phyloP scores from a whole-genome alignment of 2,329 filamentous ascomycete genomes.

The Trichoderma harzianum region DNA sequence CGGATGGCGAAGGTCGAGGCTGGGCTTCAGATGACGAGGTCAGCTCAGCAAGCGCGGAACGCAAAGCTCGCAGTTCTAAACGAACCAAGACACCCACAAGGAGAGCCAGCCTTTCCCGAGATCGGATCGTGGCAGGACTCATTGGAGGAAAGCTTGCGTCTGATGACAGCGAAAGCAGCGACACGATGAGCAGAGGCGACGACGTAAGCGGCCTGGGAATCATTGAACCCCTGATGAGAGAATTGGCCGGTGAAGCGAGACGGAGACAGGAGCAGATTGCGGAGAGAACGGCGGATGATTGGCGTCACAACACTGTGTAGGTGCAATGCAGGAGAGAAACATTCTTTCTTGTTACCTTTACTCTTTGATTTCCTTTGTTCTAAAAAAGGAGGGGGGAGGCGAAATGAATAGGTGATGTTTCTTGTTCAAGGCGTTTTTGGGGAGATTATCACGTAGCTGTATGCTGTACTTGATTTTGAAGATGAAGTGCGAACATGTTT shows the following conservation, averaged over 20 bases:
- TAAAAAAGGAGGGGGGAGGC: background rate
- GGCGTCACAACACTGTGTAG: slow-evolving; percentile 8
- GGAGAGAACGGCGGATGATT: slow-evolving; percentile 11
- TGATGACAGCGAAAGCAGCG: slow-evolving; percentile 25
- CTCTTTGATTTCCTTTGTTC: background rate
- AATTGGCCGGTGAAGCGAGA: slow-evolving; percentile 34
- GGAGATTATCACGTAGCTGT: background rate
- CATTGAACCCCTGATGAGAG: slow-evolving; percentile 45
- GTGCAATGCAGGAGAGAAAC: background rate
- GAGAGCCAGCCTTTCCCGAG: slow-evolving; percentile 28
- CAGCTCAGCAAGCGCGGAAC: slow-evolving; percentile 6
- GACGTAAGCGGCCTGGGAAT: slow-evolving; percentile 37
- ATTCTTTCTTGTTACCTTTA: background rate
- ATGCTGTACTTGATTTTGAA: slow-evolving; percentile 11
- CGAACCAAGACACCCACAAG: slow-evolving; percentile 23
- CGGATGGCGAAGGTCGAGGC: slow-evolving; percentile 23
- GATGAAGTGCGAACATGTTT: background rate
- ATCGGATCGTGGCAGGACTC: slow-evolving; percentile 31
- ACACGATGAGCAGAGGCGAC: slow-evolving; percentile 26
- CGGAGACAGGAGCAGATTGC: slow-evolving; percentile 23
- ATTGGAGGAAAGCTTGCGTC: slow-evolving; percentile 18
- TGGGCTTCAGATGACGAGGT: slow-evolving; percentile 35
- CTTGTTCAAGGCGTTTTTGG: slow-evolving; percentile 3
- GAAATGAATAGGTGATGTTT: background rate
- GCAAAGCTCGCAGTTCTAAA: slow-evolving; percentile 15